Conservation (phyloP, 2,329 filamentous ascomycete species). For the Fusarium robinianum region DNA sequence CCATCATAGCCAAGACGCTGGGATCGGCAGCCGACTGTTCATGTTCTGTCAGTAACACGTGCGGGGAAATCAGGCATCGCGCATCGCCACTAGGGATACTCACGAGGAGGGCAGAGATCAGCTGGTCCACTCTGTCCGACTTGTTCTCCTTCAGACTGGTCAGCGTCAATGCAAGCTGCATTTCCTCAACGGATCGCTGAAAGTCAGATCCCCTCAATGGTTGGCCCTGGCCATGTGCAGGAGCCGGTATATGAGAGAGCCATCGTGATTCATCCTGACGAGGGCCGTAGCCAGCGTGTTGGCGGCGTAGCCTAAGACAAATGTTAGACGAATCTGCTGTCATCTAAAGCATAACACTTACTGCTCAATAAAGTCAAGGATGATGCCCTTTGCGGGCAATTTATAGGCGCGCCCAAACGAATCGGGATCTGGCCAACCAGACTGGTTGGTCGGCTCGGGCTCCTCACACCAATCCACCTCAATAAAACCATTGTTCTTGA, state of each 20-base stretch:
- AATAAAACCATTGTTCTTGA: slow-evolving; percentile 72
- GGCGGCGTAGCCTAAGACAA: slow-evolving; percentile 44
- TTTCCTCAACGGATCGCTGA: slow-evolving; percentile 59
- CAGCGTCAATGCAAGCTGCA: slow-evolving; percentile 69
- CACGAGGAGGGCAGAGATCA: slow-evolving; percentile 67
- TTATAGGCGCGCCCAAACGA: slow-evolving; percentile 69
- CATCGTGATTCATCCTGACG: slow-evolving; percentile 39
- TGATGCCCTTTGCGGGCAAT: slow-evolving; percentile 66
- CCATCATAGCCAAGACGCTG: slow-evolving; percentile 53
- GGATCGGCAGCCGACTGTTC: slow-evolving; percentile 51
- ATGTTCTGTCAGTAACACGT: slow-evolving; percentile 17
- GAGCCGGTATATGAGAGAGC: slow-evolving; percentile 35
- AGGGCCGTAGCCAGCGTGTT: slow-evolving; percentile 46
- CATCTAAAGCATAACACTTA: slow-evolving; percentile 44
- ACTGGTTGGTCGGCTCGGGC: slow-evolving; percentile 59
- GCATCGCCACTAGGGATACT: slow-evolving; percentile 45
- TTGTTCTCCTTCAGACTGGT: slow-evolving; percentile 58
- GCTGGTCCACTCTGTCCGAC: slow-evolving; percentile 54
- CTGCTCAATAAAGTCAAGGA: slow-evolving; percentile 73
- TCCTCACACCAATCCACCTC: slow-evolving; percentile 67
- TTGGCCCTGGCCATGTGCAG: slow-evolving; percentile 24
- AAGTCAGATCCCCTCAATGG: slow-evolving; percentile 43
- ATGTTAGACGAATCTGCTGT: too few species aligned
- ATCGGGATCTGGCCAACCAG: slow-evolving; percentile 60
- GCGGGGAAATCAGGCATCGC: neutral